Evolutionary conservation across 805 yeast genomes (phyloP).

Genomic region (Teunomyces gatunensis): DNA sequence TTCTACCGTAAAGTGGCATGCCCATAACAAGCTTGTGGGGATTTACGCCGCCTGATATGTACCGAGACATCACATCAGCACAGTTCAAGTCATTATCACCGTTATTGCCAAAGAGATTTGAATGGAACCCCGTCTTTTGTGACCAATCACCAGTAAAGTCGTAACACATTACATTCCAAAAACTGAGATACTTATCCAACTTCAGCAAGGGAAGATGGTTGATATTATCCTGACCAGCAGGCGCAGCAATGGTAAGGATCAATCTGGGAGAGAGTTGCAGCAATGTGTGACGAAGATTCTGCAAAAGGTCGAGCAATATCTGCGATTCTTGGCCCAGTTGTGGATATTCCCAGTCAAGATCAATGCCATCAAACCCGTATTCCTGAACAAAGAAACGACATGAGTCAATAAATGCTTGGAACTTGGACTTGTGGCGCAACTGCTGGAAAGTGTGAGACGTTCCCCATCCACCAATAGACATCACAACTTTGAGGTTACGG

Average conservation of each 20-base stretch:
- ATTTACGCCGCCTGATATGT: slow-evolving; percentile 42
- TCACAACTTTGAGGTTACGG: slow-evolving; percentile 49
- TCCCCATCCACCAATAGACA: slow-evolving; percentile 87
- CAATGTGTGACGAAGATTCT: slow-evolving; percentile 38
- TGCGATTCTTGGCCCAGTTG: slow-evolving; percentile 42
- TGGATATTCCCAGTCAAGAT: slow-evolving; percentile 95
- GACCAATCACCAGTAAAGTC: slow-evolving; percentile 84
- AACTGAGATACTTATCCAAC: slow-evolving; percentile 58
- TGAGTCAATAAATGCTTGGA: slow-evolving; percentile 49
- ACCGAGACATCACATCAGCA: slow-evolving; percentile 45
- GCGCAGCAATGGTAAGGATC: slow-evolving; percentile 71
- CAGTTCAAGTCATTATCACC: slow-evolving; percentile 45
- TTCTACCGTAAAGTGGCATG: slow-evolving; percentile 80
- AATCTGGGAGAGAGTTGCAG: slow-evolving; percentile 29
- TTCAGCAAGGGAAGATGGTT: slow-evolving; percentile 41
- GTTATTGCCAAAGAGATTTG: slow-evolving; percentile 53
- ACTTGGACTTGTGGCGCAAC: slow-evolving; percentile 19
- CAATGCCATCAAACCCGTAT: slow-evolving; percentile 84
- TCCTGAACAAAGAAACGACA: slow-evolving; percentile 45
- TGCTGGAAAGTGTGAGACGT: slow-evolving; percentile 41
- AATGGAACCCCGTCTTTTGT: slow-evolving; percentile 56
- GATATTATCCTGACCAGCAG: slow-evolving; percentile 56
- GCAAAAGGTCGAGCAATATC: slow-evolving; percentile 43
- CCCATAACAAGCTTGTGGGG: slow-evolving; percentile 67
- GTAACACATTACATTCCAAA: slow-evolving; percentile 90